These are phyloP conservation scores for Glaciozyma antarctica DNA, from an alignment of 768 basidiomycete genomes.

Conservation along the genomic window DNA sequence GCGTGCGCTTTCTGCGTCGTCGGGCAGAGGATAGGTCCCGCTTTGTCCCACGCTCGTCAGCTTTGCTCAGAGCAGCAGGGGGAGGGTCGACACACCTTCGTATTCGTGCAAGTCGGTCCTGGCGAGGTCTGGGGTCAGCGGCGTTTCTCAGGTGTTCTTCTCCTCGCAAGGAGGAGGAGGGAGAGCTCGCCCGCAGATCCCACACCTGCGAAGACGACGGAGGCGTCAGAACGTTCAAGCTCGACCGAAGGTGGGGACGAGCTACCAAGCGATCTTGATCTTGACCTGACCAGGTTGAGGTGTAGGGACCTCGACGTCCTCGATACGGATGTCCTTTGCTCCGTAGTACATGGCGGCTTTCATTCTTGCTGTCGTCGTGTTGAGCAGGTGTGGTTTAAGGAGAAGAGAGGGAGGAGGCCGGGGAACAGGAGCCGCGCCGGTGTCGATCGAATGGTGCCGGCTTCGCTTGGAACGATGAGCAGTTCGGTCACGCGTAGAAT, in stretches of 20 bases:
- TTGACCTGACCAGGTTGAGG: slow-evolving; percentile 40
- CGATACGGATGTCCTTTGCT: slow-evolving; percentile 44
- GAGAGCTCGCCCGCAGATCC: slow-evolving; percentile 41
- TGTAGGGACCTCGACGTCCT: slow-evolving; percentile 40
- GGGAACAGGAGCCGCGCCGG: too few relatives aligned
- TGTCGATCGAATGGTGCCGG: too few relatives aligned
- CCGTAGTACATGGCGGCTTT: slow-evolving; percentile 47
- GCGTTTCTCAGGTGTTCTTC: neutral
- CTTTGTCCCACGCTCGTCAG: neutral
- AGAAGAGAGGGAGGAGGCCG: too few relatives aligned
- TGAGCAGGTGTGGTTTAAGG: too few relatives aligned
- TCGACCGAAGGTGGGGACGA: neutral
- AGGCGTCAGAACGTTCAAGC: too few relatives aligned
- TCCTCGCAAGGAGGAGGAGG: neutral
- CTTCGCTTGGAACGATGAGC: too few relatives aligned
- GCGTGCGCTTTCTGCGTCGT: slow-evolving; percentile 38
- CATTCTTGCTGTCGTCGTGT: slow-evolving; percentile 35
- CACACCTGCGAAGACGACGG: slow-evolving; percentile 1
- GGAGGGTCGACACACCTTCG: slow-evolving; percentile 15
- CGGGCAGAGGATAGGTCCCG: slow-evolving; percentile 38
- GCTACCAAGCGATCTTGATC: slow-evolving; percentile 45
- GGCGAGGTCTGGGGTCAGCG: neutral
- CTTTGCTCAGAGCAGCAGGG: too few relatives aligned
- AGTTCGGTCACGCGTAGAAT: too few relatives aligned
- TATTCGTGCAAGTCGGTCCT: slow-evolving; percentile 42